Base-by-base conservation (phyloP, 2,329 filamentous ascomycete species). In the Gnomoniopsis sp. region DNA sequence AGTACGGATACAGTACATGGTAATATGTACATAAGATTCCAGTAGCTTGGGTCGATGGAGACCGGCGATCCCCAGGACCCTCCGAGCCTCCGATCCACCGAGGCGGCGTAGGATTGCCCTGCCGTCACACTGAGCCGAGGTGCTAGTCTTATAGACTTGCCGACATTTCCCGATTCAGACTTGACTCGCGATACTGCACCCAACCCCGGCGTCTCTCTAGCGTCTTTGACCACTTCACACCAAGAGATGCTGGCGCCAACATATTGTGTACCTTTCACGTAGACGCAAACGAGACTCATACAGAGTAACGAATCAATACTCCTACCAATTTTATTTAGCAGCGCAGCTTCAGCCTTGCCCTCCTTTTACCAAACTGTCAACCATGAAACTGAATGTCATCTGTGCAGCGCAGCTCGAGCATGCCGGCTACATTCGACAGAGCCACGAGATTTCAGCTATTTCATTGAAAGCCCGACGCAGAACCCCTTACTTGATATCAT, bases 61-160 rank as follows among this genome's bases (percentile, higher is more conserved):
- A 4, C 4, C 4, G 26, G 26, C 26, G 26, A 30, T 30, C 26
- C 8, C 21, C 43, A 30, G 30, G 23, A 30, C 46, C 53, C 52
- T 46, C 51, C 12, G 51, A 57, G 53, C 33, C 58, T 57, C 60
- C 60, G 57, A 50, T 55, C 60, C 59, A 46, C 60, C 60, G 60
- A 62, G n/a, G n/a, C n/a, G n/a, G n/a, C n/a, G n/a, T n/a, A n/a
- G 53, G 15, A 44, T 44, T 8, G 8, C 23, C 41, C 48, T 41
- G 33, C 22, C 33, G 14, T 22, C 34, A n/a, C 12, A 33, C 44
- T 49, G 34, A 49, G 55, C 49, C 52, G 59, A 51, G 52, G 52
- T 54, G 41, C 30, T 33, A n/a, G 36, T 41, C 8, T 30, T 30
- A 30, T 36, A 15, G 23, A 15, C 43, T 38, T 47, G 52, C 52